phyloP scores from a whole-genome alignment of 805 yeast species.

The Candida yuanshanica region DNA sequence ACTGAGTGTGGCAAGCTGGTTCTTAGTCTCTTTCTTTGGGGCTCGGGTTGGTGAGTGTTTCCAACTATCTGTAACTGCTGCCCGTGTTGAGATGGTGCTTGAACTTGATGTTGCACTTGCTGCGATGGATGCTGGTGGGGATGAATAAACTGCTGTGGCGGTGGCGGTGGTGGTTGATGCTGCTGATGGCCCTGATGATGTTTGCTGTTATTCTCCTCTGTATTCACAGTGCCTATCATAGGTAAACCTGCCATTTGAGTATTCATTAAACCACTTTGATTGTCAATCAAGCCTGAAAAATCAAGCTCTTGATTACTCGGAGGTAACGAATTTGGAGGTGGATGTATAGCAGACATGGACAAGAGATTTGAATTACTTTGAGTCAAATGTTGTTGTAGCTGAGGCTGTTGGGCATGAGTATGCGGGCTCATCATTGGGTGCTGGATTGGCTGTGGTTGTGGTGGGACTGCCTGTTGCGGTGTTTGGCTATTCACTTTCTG shows the following conservation, averaged over 20 bases:
- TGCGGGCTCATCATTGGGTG: neutral
- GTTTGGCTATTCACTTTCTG: neutral
- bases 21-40: slow-evolving; percentile 1
- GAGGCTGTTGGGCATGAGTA: neutral
- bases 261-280: neutral
- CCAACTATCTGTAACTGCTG: slow-evolving; percentile 5
- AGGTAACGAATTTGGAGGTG: neutral
- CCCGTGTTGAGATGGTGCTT: slow-evolving; percentile 2
- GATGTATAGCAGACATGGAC: neutral
- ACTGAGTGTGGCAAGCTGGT: slow-evolving; percentile 5
- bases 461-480: neutral
- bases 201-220: neutral
- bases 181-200: slow-evolving; percentile 3
- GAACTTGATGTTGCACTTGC: slow-evolving; percentile 4
- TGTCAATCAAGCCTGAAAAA: neutral
- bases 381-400: slow-evolving; percentile 5
- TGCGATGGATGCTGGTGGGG: slow-evolving; percentile 5
- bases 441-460: neutral
- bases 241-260: neutral
- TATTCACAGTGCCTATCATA: neutral
- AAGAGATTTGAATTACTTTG: neutral
- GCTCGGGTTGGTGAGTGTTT: neutral
- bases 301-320: neutral
- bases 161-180: slow-evolving; percentile 10
- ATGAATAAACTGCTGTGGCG: slow-evolving; percentile 5